Base-by-base conservation (phyloP, 2,329 filamentous ascomycete genomes). In the Pseudogymnoascus sp. region DNA sequence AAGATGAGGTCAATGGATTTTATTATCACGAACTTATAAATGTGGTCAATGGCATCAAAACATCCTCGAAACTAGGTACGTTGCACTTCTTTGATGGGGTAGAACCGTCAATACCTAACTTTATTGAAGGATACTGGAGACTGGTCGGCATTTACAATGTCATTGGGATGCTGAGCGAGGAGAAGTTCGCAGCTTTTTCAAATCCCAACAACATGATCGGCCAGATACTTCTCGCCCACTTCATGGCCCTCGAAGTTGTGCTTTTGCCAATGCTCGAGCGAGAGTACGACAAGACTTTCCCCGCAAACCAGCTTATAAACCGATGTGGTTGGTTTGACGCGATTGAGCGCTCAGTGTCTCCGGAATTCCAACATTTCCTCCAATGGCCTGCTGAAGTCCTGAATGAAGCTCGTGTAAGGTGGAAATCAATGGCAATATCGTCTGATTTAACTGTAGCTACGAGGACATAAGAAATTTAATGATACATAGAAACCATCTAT, bases 11-110 rank as follows among this genome's bases (percentile, higher is more conserved):
- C 2, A 79, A 82, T 67, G 62, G 71, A 37, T 73, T 76, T 62
- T 83, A 82, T 63, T 74, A 78, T 12, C 70, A 74, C 20, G 67
- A 77, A 43, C 68, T 84, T 2, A 59, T 75, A 25, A 73, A 74
- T 0, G 79, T 81, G 65, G 76, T 80, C 1, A 61, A 64, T 22
- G 63, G 62, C 66, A 68, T 65, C 63, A 69, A 60, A 57, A 54
- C 4, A 58, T 68, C 43, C 16, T 74, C 35, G 30, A 62, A 62
- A 59, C 63, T 57, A 65, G 67, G 39, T 71, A 67, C 39, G 60
- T 60, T 12, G 57, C 28, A 3, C 50, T 68, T 54, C 9, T 32
- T 32, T 7, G 3, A 32, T 3, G n/a, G 8, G 25, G 12, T 30
- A 18, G 1, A 18, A 32, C 3, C 9, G 57, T 64, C 16, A 16